phyloP scores from a whole-genome alignment of 768 basidiomycete genomes.

The Sutorius australiensis region DNA sequence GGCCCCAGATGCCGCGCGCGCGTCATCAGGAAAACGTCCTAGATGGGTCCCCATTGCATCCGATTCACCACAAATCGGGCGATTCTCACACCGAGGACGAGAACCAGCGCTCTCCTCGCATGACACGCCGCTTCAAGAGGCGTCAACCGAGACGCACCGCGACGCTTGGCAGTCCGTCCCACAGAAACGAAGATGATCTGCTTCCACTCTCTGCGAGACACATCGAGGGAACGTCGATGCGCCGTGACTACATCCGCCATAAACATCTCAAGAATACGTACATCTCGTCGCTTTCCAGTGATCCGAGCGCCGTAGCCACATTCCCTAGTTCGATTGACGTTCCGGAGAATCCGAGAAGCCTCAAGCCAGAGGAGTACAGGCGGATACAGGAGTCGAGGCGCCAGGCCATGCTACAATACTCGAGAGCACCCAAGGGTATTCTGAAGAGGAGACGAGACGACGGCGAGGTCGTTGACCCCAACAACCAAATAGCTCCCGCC shows the following conservation, averaged over 20 bases:
- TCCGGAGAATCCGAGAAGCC: slow-evolving; percentile 16
- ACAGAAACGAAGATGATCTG: slow-evolving; percentile 21
- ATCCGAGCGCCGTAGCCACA: slow-evolving; percentile 4
- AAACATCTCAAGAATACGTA: slow-evolving; percentile 28
- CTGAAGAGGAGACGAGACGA: slow-evolving; percentile 29
- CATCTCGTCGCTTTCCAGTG: slow-evolving; percentile 23
- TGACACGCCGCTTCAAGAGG: slow-evolving; percentile 7
- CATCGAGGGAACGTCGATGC: slow-evolving; percentile 24
- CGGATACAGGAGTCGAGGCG: slow-evolving; percentile 23
- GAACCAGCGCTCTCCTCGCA: slow-evolving; percentile 5
- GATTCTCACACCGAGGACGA: slow-evolving; percentile 9
- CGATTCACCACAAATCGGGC: not conserved
- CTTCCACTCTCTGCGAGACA: slow-evolving; percentile 17
- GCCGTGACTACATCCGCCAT: slow-evolving; percentile 26
- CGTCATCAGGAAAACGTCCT: slow-evolving; percentile 1
- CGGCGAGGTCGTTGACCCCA: slow-evolving; percentile 9
- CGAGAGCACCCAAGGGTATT: slow-evolving; percentile 25
- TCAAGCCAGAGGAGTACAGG: slow-evolving; percentile 23
- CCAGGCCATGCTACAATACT: slow-evolving; percentile 26
- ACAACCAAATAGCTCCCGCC: not conserved
- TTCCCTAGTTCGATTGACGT: slow-evolving; percentile 18
- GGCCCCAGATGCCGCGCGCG: not conserved
- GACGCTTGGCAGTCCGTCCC: not conserved
- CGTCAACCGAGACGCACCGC: slow-evolving; percentile 2
- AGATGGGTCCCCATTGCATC: not conserved